Evolutionary conservation across 225 moss, liverwort and hornwort species (phyloP).

Genomic region (Pseudoscleropodium purum): DNA sequence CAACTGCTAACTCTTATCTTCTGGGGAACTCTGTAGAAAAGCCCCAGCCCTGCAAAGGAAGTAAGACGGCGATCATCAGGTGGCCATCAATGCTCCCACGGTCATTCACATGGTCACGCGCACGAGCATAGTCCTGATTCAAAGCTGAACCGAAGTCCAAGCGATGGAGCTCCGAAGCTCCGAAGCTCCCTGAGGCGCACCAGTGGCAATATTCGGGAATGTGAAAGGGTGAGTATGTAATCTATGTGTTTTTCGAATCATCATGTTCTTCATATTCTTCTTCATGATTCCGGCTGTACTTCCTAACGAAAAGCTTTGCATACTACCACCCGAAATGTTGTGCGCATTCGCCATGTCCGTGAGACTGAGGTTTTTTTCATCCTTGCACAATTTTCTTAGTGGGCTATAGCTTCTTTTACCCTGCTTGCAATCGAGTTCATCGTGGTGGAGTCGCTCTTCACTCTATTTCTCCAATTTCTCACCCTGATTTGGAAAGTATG

Average conservation of each 20-base stretch:
- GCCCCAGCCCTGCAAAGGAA: constrained; percentile 34
- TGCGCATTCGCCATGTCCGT: neutral
- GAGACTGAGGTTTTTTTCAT: neutral
- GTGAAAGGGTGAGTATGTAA: constrained; percentile 36
- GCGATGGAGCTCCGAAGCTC: constrained; percentile 35
- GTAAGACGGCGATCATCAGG: constrained; percentile 31
- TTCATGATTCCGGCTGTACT: neutral
- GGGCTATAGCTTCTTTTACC: neutral
- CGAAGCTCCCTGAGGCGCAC: constrained; percentile 53
- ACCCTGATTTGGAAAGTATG: neutral
- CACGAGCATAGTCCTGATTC: constrained; percentile 34
- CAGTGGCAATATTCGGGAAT: constrained; percentile 60
- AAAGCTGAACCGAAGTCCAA: constrained; percentile 14
- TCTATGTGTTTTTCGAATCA: neutral
- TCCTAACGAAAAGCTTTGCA: neutral
- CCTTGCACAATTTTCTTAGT: neutral
- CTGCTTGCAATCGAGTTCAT: neutral
- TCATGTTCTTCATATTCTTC: neutral
- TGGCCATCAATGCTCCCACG: constrained; percentile 48
- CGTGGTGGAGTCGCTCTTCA: neutral
- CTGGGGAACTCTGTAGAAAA: constrained; percentile 23
- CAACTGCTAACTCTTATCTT: neutral
- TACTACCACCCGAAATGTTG: neutral
- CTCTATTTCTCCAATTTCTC: neutral
- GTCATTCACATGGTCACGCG: constrained; percentile 40